phyloP scores from a whole-genome alignment of 345 rosid species.

The Cardiospermum halicacabum region DNA sequence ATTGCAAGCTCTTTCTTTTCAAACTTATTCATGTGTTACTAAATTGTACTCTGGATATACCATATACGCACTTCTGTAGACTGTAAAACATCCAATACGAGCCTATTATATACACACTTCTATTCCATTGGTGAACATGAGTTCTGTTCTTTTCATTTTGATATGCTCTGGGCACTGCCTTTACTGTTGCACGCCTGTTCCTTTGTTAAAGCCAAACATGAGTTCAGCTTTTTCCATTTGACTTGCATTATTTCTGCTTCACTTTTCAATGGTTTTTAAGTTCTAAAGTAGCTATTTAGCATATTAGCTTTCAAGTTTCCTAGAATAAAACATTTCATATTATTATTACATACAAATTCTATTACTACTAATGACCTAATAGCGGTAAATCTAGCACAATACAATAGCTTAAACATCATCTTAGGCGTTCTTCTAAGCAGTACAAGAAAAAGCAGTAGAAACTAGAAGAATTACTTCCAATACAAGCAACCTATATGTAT shows the following conservation, averaged over 20 bases:
- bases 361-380: neutral
- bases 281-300: too few species aligned
- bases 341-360: neutral
- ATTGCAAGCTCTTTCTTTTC: neutral
- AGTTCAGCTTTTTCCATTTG: too few species aligned
- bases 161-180: neutral
- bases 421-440: neutral
- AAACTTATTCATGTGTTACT: neutral
- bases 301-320: neutral
- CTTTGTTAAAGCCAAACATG: too few species aligned
- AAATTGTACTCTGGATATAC: conserved; percentile 2
- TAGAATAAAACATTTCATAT: neutral
- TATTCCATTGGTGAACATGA: neutral
- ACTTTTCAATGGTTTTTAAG: too few species aligned
- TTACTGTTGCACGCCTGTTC: too few species aligned
- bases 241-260: too few species aligned
- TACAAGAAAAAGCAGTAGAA: neutral
- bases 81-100: neutral
- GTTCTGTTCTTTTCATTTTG: neutral
- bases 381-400: neutral
- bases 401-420: neutral
- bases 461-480: neutral
- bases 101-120: neutral
- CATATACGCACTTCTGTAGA: neutral
- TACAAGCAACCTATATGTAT: neutral